Base-by-base conservation (phyloP, 2,329 filamentous ascomycete genomes). In the Penicillium italicum region DNA sequence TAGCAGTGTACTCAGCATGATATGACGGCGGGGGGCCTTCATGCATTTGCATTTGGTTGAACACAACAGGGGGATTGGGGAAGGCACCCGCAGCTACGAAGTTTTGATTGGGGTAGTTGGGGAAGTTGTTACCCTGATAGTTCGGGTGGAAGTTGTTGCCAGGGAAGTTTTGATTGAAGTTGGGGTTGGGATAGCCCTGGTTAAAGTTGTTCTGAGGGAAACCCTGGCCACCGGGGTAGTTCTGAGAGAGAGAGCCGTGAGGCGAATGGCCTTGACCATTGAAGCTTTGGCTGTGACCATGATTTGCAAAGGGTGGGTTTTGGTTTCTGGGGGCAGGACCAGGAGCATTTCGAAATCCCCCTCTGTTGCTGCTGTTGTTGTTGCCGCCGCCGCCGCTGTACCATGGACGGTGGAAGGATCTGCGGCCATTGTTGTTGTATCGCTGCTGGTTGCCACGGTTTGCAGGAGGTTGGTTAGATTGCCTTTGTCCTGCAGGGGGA, bases 121-220 rank as follows among this genome's bases (percentile, higher is more conserved):
- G 33, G 26, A 53, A 53, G 31, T 26, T 26, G 34, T 36, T 47
- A 22, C 46, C 46, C 22, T 28, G 36, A 22, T 51, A 20, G 20
- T 33, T 37, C 12, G 30, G 43, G 2, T 50, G 34, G 22, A 53
- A 49, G 14, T 42, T 37, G 31, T 36, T 49, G 14, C 28, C 37
- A 20, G 28, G 20, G 30, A 43, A 50, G 44, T 34, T 42, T 7
- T 38, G 38, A 37, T 37, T 46, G 26, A 30, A 34, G n/a, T 45
- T 50, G 4, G 55, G 28, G 37, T 24, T 50, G n/a, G 37, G 37
- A 20, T 45, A 56, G 11, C 53, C 50, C n/a, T 49, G 51, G 12
- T 50, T 50, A n/a, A 43, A 50, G 30, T 31, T 34, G 20, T 28
- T 33, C 18, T 54, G 51, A 20, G n/a, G 38, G 22, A 43, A 42